Base-by-base conservation (phyloP, 2,329 filamentous ascomycete genomes). In the Pestalotiopsis sp. region DNA sequence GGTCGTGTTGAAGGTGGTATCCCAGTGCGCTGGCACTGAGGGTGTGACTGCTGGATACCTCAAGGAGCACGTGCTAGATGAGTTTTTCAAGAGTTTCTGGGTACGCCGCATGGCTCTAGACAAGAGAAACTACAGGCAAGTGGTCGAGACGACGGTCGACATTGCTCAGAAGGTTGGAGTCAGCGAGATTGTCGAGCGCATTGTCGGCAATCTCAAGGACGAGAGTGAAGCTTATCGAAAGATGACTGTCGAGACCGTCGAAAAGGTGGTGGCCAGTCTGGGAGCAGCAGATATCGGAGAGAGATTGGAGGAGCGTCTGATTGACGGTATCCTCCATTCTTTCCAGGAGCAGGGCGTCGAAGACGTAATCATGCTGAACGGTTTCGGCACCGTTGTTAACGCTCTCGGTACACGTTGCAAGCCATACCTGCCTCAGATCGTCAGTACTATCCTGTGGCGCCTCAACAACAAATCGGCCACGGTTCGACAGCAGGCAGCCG, bases 51-150 rank as follows among this genome's bases (percentile, higher is more conserved):
- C 95, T 45, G 92, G 91, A 52, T 99, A 98, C 77, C 87, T 99
- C 56, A 98, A 98, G 81, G 95, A 98, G 77, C 92, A 97, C 71
- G 95, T 99, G 7, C 86, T 99, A 52, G 91, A 93, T 73, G 96
- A 98, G 70, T 99, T 99, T 79, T 99, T 99, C 86, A 98, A 98
- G 84, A 95, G 92, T 78, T 99, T 99, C 83, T 99, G 96, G 96
- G 95, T 98, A 56, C 88, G 96, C 71, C 89, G 96, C 68, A 98
- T 99, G 94, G 96, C 96, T 7, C 84, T 99, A 68, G 96, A 99
- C 80, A 97, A 97, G 84, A 91, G 96, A 73, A 99, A 98, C 83
- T 99, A 98, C 80, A 90, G 95, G 74, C 95, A 98, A 78, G 96
- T 99, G 6, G 96, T 99, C 7, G 96, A 99, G 80, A 99, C 96